phyloP scores from a whole-genome alignment of 2,329 filamentous ascomycete species.

The Byssothecium circinans region DNA sequence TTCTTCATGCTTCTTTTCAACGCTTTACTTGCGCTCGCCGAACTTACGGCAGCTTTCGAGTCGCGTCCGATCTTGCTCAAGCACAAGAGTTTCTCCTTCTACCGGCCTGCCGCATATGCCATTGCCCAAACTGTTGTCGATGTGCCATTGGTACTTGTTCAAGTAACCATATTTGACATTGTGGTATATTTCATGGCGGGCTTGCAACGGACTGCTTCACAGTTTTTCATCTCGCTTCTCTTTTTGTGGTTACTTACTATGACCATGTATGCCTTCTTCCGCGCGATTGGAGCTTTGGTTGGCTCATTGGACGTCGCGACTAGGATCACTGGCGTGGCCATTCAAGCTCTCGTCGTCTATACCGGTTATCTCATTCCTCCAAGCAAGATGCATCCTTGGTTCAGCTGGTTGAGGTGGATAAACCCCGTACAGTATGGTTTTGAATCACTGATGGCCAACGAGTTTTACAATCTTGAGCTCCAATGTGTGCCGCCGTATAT shows the following conservation, averaged over 20 bases:
- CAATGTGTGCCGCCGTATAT: constrained; percentile 59
- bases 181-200: constrained; percentile 66
- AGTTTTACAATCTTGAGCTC: constrained; percentile 63
- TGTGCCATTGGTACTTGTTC: constrained; percentile 59
- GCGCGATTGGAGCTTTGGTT: constrained; percentile 41
- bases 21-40: constrained; percentile 61
- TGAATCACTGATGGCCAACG: constrained; percentile 68
- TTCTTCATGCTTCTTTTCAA: constrained; percentile 67
- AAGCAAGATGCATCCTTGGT: constrained; percentile 34
- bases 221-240: constrained; percentile 64
- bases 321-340: constrained; percentile 44
- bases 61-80: constrained; percentile 68
- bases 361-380: constrained; percentile 46
- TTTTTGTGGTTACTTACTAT: constrained; percentile 62
- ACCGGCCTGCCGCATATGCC: constrained; percentile 63
- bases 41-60: constrained; percentile 63
- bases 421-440: constrained; percentile 70
- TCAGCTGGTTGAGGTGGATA: constrained; percentile 35
- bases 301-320: constrained; percentile 43
- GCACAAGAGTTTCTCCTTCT: constrained; percentile 71
- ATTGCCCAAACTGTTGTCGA: constrained; percentile 61
- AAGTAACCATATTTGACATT: constrained; percentile 61
- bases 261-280: constrained; percentile 49
- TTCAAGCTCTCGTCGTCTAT: constrained; percentile 45
- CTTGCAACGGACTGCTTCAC: constrained; percentile 58